Percentiles rank a stretch among this genome's conserved stretches.
These are phyloP conservation scores for Chrysanthemum makinoi DNA, from an alignment of 129 eudicot genomes.

Conservation along the genomic window DNA sequence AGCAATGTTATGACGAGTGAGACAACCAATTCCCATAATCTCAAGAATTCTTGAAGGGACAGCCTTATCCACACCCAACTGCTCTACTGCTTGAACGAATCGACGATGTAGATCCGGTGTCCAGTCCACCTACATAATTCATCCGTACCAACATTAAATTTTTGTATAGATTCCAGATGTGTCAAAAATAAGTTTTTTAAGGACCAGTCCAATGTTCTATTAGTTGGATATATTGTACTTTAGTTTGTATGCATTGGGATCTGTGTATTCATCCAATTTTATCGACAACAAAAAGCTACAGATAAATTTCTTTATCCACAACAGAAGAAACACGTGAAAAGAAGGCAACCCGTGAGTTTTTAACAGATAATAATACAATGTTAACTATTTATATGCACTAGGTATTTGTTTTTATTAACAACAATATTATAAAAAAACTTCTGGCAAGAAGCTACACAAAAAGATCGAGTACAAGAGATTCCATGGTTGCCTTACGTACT, in stretches of 20 bases:
- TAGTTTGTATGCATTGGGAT: not conserved
- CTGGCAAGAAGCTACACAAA: too few relatives aligned
- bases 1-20: slow-evolving; percentile 98
- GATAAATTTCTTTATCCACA: not conserved
- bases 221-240: too few relatives aligned
- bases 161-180: not conserved
- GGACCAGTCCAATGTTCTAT: too few relatives aligned
- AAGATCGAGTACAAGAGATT: too few relatives aligned
- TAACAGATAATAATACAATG: too few relatives aligned
- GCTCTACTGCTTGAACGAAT: slow-evolving; percentile 97
- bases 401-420: too few relatives aligned
- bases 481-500: too few relatives aligned
- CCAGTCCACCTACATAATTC: slow-evolving; percentile 78
- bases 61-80: slow-evolving; percentile 96
- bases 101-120: slow-evolving; percentile 95
- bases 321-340: slow-evolving; percentile 22
- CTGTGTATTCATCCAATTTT: slow-evolving; percentile 1
- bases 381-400: not conserved
- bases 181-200: too few relatives aligned
- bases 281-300: slow-evolving; percentile 17
- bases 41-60: slow-evolving; percentile 96
- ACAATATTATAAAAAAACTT: too few relatives aligned
- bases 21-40: slow-evolving; percentile 94
- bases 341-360: slow-evolving; percentile 17
- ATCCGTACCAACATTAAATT: not conserved